Conservation (phyloP, 2,329 filamentous ascomycete species). For the Graphilbum fragrans region DNA sequence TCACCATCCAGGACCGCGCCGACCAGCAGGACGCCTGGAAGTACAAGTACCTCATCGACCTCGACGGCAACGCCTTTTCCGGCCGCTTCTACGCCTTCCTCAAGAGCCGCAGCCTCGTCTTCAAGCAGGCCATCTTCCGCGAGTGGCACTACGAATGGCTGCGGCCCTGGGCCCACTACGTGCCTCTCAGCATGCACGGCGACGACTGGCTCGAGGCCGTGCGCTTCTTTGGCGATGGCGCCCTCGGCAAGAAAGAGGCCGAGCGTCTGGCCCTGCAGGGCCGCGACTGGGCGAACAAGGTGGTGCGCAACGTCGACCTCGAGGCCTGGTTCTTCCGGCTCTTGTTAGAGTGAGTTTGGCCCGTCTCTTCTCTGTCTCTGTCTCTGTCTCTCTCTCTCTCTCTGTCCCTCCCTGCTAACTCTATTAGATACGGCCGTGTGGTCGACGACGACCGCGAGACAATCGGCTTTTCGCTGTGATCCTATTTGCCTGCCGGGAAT, state of each 20-base stretch:
- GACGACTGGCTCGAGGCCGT: constrained; percentile 81
- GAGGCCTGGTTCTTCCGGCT: constrained; percentile 59
- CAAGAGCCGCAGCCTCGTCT: constrained; percentile 67
- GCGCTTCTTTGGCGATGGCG: constrained; percentile 59
- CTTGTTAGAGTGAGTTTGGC: constrained; percentile 47
- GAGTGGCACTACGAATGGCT: constrained; percentile 97
- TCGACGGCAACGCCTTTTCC: constrained; percentile 93
- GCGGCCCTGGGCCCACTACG: constrained; percentile 82
- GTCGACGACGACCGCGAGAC: constrained; percentile 48
- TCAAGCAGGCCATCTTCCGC: constrained; percentile 82
- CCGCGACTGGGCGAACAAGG: constrained; percentile 58
- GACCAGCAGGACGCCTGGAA: constrained; percentile 76
- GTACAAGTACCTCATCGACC: constrained; percentile 79
- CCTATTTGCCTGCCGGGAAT: no score
- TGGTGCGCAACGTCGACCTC: constrained; percentile 59
- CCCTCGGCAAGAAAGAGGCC: constrained; percentile 43
- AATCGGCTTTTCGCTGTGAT: constrained; percentile 38
- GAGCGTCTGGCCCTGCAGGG: constrained; percentile 53
- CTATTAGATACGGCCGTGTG: constrained; percentile 46
- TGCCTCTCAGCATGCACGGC: constrained; percentile 70
- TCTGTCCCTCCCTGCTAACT: background rate
- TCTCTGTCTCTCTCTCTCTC: background rate
- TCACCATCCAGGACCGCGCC: constrained; percentile 56
- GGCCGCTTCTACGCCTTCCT: constrained; percentile 92
- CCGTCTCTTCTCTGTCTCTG: background rate